Evolutionary conservation across 192 early-diverging fungal species (phyloP).

Genomic region (Gonapodya sp.): DNA sequence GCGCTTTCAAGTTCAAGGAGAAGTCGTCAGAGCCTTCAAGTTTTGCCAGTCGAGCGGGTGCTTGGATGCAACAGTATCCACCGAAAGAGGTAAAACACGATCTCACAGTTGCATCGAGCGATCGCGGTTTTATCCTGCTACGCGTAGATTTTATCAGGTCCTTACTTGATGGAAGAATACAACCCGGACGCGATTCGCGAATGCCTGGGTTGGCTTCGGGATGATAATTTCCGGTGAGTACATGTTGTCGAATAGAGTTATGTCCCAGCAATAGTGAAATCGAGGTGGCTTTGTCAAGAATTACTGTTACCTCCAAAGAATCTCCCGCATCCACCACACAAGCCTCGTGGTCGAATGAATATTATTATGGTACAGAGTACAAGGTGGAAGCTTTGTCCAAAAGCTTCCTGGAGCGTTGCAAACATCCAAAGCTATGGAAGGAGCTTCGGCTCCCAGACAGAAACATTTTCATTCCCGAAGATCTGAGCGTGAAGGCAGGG

Average conservation of each 20-base stretch:
- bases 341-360: slow-evolving; percentile 44
- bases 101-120: neutral
- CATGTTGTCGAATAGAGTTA: neutral
- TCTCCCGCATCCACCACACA: neutral
- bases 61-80: slow-evolving; percentile 66
- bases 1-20: slow-evolving; percentile 64
- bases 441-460: slow-evolving; percentile 53
- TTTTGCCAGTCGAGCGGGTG: slow-evolving; percentile 60
- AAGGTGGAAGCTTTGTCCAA: slow-evolving; percentile 45
- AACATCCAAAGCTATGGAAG: slow-evolving; percentile 28
- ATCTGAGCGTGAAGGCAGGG: slow-evolving; percentile 56
- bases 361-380: slow-evolving; percentile 78
- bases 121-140: slow-evolving; percentile 24
- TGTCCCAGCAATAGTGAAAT: neutral
- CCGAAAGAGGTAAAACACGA: neutral
- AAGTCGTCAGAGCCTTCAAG: slow-evolving; percentile 56
- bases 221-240: slow-evolving; percentile 45
- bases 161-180: slow-evolving; percentile 54
- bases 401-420: slow-evolving; percentile 17
- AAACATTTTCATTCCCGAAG: slow-evolving; percentile 80
- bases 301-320: neutral
- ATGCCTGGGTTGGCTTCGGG: slow-evolving; percentile 44
- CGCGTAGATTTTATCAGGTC: slow-evolving; percentile 55
- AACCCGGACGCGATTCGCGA: slow-evolving; percentile 56
- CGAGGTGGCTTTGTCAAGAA: neutral